Evolutionary conservation across 2,329 filamentous ascomycete species (phyloP).

Genomic region (Acrocalymma vagum): DNA sequence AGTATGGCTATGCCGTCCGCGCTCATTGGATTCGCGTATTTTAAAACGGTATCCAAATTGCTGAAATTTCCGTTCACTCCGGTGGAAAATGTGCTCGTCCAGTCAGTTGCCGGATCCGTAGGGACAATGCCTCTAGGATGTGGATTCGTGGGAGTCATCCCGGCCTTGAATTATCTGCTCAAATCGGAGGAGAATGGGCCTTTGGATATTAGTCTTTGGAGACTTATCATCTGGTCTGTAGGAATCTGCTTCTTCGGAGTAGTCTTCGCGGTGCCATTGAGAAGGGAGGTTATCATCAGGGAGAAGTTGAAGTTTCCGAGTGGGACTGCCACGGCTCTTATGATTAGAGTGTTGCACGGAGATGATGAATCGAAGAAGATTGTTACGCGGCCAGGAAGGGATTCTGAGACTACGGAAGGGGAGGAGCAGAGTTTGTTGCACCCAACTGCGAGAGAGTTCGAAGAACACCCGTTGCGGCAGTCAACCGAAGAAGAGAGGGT

Average conservation of each 20-base stretch:
- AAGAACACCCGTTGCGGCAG: slow-evolving; percentile 28
- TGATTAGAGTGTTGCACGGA: slow-evolving; percentile 91
- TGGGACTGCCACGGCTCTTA: slow-evolving; percentile 91
- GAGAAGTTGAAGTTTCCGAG: slow-evolving; percentile 95
- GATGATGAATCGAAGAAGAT: slow-evolving; percentile 34
- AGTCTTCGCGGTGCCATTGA: slow-evolving; percentile 90
- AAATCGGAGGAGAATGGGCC: slow-evolving; percentile 81
- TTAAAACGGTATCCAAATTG: slow-evolving; percentile 78
- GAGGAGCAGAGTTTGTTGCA: slow-evolving; percentile 47
- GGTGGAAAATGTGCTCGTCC: slow-evolving; percentile 95
- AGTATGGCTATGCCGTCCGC: slow-evolving; percentile 98
- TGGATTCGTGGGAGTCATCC: slow-evolving; percentile 94
- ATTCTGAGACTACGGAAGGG: slow-evolving; percentile 27
- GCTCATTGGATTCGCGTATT: slow-evolving; percentile 92
- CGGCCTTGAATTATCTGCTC: slow-evolving; percentile 88
- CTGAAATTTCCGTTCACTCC: slow-evolving; percentile 86
- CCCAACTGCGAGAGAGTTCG: slow-evolving; percentile 22
- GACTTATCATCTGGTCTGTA: slow-evolving; percentile 87
- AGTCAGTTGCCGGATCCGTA: slow-evolving; percentile 94
- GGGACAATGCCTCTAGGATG: slow-evolving; percentile 97
- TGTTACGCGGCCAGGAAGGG: slow-evolving; percentile 6
- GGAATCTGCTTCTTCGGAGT: slow-evolving; percentile 97
- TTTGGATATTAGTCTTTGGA: slow-evolving; percentile 74
- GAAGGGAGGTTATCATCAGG: slow-evolving; percentile 89
- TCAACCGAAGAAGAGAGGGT: slow-evolving; percentile 25